These are phyloP conservation scores for Termitomyces sp. DNA, from an alignment of 768 basidiomycete species.

Conservation along the genomic window DNA sequence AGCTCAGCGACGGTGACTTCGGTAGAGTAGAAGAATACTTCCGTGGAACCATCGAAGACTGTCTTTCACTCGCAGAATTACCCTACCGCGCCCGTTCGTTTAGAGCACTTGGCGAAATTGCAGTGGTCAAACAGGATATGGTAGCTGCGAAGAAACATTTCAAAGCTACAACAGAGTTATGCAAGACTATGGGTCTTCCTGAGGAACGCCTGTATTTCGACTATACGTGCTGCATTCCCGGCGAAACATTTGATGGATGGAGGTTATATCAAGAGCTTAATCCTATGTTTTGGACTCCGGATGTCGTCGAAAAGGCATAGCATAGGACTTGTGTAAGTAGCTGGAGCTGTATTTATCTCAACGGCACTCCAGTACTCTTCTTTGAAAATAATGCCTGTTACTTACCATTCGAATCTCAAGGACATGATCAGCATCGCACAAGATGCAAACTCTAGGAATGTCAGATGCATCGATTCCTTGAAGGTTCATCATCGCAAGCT, in stretches of 20 bases:
- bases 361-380: background rate
- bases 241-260: constrained; percentile 5
- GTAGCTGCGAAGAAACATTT: background rate
- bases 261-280: background rate
- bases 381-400: background rate
- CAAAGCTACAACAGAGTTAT: background rate
- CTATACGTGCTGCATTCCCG: background rate
- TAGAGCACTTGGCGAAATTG: background rate
- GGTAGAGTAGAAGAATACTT: background rate
- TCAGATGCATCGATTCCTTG: too few relatives aligned
- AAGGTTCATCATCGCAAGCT: background rate
- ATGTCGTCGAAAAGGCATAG: background rate
- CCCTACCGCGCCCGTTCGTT: background rate
- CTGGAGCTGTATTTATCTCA: background rate
- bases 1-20: background rate
- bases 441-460: background rate
- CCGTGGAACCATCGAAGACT: background rate
- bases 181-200: background rate
- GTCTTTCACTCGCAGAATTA: background rate
- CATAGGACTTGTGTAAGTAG: background rate
- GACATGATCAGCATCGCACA: background rate
- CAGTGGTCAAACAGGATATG: background rate
- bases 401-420: background rate
- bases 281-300: background rate
- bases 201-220: background rate